Evolutionary conservation across 768 basidiomycete species (phyloP).

Genomic region (Boletellus ananiceps): DNA sequence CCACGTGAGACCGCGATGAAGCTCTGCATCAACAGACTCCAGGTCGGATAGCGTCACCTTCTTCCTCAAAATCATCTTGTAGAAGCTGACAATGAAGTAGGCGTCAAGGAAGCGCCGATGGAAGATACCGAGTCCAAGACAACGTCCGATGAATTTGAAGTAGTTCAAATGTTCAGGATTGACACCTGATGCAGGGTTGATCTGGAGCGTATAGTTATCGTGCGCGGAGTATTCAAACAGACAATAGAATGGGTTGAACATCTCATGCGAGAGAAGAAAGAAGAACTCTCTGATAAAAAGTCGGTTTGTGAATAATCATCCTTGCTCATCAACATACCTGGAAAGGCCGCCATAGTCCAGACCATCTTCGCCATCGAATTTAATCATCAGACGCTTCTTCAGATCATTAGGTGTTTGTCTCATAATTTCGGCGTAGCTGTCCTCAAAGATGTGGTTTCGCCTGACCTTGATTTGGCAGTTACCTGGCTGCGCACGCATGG

Average conservation of each 20-base stretch:
- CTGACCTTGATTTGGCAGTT: slow-evolving; percentile 99
- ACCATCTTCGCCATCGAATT: slow-evolving; percentile 99
- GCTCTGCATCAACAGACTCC: slow-evolving; percentile 94
- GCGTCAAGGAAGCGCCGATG: slow-evolving; percentile 98
- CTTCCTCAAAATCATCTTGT: slow-evolving; percentile 99
- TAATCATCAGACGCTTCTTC: slow-evolving; percentile 99
- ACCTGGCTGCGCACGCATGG: slow-evolving; percentile 95
- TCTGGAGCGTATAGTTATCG: slow-evolving; percentile 99
- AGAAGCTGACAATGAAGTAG: slow-evolving; percentile 99
- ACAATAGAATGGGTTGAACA: slow-evolving; percentile 99
- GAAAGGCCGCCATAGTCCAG: slow-evolving; percentile 98
- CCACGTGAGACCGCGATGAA: slow-evolving; percentile 95
- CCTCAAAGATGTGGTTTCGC: slow-evolving; percentile 97
- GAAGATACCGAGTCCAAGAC: slow-evolving; percentile 95
- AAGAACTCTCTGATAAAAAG: slow-evolving; percentile 83
- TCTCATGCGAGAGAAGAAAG: slow-evolving; percentile 98
- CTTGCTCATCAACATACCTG: slow-evolving; percentile 48
- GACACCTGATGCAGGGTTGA: slow-evolving; percentile 96
- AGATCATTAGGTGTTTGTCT: slow-evolving; percentile 96
- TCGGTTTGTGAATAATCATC: slow-evolving; percentile 5
- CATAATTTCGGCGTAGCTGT: slow-evolving; percentile 99
- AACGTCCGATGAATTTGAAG: slow-evolving; percentile 99
- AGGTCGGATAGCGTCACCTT: slow-evolving; percentile 91
- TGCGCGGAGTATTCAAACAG: slow-evolving; percentile 99
- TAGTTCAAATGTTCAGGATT: slow-evolving; percentile 99